A percentile compares a stretch with the other conserved stretches of the same genome.
Evolutionary conservation across 2,329 filamentous ascomycete species (phyloP).

Genomic region (Cladophialophora chaetospira): DNA sequence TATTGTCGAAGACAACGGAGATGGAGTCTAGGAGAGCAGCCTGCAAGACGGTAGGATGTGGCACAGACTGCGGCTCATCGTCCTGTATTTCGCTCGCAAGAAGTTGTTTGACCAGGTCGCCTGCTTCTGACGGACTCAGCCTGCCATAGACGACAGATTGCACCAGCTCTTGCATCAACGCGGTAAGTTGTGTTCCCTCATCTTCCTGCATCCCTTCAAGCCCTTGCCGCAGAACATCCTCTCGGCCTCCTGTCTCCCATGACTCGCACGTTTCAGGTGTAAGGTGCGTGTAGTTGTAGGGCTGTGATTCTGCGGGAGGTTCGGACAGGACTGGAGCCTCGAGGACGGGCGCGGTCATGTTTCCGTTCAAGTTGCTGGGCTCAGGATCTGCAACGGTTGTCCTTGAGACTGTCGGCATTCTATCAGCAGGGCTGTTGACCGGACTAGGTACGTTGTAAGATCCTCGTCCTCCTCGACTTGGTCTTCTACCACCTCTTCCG

Average conservation of each 20-base stretch:
- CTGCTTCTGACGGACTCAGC: conserved; percentile 69
- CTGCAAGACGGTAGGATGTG: conserved; percentile 18
- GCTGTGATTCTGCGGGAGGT: conserved; percentile 34
- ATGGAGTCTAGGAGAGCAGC: conserved; percentile 53
- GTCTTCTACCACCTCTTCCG: conserved; percentile 37
- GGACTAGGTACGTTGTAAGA: conserved; percentile 14
- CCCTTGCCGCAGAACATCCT: conserved; percentile 64
- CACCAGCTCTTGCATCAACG: conserved; percentile 82
- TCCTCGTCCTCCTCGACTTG: conserved; percentile 27
- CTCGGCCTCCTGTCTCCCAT: conserved; percentile 70
- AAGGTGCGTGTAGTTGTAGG: conserved; percentile 73
- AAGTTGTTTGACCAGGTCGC: conserved; percentile 66
- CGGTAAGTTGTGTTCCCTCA: conserved; percentile 68
- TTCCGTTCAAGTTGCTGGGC: conserved; percentile 37
- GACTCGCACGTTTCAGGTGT: conserved; percentile 67
- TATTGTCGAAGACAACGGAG: conserved; percentile 74
- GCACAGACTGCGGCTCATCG: background rate
- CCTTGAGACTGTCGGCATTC: background rate
- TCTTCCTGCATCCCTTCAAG: conserved; percentile 65
- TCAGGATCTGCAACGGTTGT: conserved; percentile 36
- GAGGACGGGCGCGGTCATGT: conserved; percentile 30
- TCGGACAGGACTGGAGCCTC: conserved; percentile 27
- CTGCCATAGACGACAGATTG: conserved; percentile 71
- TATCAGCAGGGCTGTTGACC: conserved; percentile 14
- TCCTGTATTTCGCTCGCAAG: conserved; percentile 17